Conservation (phyloP, 352 stramenopile species). For the Phytophthora hibernalis region DNA sequence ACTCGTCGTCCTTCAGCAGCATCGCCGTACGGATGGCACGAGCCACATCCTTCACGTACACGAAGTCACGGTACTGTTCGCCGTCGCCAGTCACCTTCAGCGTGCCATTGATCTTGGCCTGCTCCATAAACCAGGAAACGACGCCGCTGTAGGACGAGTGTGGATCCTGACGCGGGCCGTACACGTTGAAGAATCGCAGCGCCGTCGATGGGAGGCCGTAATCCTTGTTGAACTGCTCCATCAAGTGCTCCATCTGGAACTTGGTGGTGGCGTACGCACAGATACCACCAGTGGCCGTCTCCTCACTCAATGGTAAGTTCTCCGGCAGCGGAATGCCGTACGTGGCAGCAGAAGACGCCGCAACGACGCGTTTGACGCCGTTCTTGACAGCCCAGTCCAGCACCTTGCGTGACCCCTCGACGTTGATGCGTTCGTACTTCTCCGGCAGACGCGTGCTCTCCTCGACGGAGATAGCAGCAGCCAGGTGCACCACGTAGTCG, state of each 20-base stretch:
- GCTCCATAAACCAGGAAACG: slow-evolving; percentile 89
- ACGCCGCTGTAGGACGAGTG: slow-evolving; percentile 87
- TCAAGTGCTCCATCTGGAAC: slow-evolving; percentile 86
- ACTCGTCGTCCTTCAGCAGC: slow-evolving; percentile 68
- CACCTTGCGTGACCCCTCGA: slow-evolving; percentile 84
- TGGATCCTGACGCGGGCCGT: slow-evolving; percentile 81
- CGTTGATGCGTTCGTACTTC: slow-evolving; percentile 89
- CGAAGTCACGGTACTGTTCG: slow-evolving; percentile 87
- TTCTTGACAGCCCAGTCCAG: slow-evolving; percentile 81
- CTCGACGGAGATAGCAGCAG: slow-evolving; percentile 85
- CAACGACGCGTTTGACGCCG: slow-evolving; percentile 80
- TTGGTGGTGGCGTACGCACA: slow-evolving; percentile 86
- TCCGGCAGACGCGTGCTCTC: slow-evolving; percentile 86
- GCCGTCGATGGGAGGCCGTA: slow-evolving; percentile 79
- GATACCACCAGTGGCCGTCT: slow-evolving; percentile 78
- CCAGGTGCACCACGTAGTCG: slow-evolving; percentile 86
- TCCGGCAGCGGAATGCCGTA: slow-evolving; percentile 74
- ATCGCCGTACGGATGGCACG: slow-evolving; percentile 83
- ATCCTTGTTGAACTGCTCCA: slow-evolving; percentile 73
- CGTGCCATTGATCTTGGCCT: slow-evolving; percentile 83
- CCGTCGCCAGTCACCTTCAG: slow-evolving; percentile 82
- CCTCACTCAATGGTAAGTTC: slow-evolving; percentile 76
- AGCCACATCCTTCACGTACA: slow-evolving; percentile 88
- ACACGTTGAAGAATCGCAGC: slow-evolving; percentile 89
- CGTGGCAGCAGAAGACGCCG: slow-evolving; percentile 78